Percentiles rank a stretch among this genome's conserved stretches.
Conservation (phyloP, 1,284 basidiomycete species). For the Ustilago hordei region DNA sequence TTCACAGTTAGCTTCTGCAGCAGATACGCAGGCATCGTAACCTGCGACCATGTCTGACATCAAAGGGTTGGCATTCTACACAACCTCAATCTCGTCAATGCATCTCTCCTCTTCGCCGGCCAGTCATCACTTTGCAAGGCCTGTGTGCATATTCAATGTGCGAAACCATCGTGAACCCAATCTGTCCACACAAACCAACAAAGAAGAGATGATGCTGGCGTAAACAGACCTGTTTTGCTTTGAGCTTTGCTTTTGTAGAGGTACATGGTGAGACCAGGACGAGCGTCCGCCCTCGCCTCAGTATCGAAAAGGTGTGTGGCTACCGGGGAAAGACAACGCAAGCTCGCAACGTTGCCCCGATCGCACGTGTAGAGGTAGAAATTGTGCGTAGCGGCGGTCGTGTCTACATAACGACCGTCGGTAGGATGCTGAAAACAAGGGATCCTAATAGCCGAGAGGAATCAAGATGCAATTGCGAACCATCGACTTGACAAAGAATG, state of each 20-base stretch:
- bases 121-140: neutral
- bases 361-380: conserved; percentile 13
- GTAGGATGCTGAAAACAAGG: conserved; percentile 20
- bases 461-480: conserved; percentile 42
- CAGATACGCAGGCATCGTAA: too few relatives aligned
- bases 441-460: conserved; percentile 23
- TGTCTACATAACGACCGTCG: conserved; percentile 38
- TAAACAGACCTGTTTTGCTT: conserved; percentile 50
- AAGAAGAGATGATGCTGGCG: conserved; percentile 17
- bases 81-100: too few relatives aligned
- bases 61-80: too few relatives aligned
- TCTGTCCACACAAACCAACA: conserved; percentile 3
- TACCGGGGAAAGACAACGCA: conserved; percentile 36
- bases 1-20: too few relatives aligned
- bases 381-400: conserved; percentile 32
- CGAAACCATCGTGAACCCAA: neutral
- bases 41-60: too few relatives aligned
- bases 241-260: conserved; percentile 53
- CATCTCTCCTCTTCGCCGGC: too few relatives aligned
- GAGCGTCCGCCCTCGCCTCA: conserved; percentile 12
- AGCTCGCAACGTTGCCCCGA: conserved; percentile 44
- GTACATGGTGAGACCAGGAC: conserved; percentile 36
- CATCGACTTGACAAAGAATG: conserved; percentile 31
- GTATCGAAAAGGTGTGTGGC: conserved; percentile 28
- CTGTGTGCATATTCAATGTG: neutral